Conservation (phyloP, 805 yeast species). For the Lipomyces sp. region DNA sequence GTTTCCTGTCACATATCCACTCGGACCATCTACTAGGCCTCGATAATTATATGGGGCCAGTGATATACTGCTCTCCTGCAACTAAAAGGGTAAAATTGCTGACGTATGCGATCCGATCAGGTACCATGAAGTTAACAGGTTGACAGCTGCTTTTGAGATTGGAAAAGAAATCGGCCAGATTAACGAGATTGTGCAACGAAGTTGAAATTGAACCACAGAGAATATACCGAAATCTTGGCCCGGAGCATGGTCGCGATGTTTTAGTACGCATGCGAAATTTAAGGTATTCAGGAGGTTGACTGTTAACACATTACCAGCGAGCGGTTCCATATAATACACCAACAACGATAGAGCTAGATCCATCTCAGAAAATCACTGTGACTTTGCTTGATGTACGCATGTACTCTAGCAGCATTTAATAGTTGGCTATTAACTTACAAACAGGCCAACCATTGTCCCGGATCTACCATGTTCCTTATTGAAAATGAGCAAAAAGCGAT, state of each 20-base stretch:
- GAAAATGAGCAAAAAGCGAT: conserved; percentile 48
- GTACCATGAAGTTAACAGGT: not conserved
- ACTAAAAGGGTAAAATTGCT: conserved; percentile 43
- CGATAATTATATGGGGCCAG: conserved; percentile 48
- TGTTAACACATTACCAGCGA: conserved; percentile 10
- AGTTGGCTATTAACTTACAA: not conserved
- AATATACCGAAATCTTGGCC: conserved; percentile 38
- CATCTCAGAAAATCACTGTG: conserved; percentile 42
- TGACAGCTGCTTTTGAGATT: conserved; percentile 20
- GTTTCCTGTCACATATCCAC: conserved; percentile 59
- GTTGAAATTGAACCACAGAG: conserved; percentile 39
- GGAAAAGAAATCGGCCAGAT: conserved; percentile 11
- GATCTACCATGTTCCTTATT: conserved; percentile 59
- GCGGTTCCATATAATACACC: conserved; percentile 38
- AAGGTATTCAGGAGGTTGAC: not conserved
- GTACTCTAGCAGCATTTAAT: not conserved
- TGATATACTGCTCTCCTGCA: conserved; percentile 54
- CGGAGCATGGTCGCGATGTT: conserved; percentile 17
- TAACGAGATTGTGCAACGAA: conserved; percentile 22
- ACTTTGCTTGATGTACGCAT: conserved; percentile 49
- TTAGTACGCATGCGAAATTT: conserved; percentile 5
- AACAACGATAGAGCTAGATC: conserved; percentile 35
- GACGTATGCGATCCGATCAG: not conserved
- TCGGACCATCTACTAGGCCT: conserved; percentile 60
- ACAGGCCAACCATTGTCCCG: conserved; percentile 62